A percentile compares a stretch with the other conserved stretches of the same genome.
Evolutionary conservation across 2,329 filamentous ascomycete species (phyloP).

Genomic region (Zelopaecilomyces penicillatus): DNA sequence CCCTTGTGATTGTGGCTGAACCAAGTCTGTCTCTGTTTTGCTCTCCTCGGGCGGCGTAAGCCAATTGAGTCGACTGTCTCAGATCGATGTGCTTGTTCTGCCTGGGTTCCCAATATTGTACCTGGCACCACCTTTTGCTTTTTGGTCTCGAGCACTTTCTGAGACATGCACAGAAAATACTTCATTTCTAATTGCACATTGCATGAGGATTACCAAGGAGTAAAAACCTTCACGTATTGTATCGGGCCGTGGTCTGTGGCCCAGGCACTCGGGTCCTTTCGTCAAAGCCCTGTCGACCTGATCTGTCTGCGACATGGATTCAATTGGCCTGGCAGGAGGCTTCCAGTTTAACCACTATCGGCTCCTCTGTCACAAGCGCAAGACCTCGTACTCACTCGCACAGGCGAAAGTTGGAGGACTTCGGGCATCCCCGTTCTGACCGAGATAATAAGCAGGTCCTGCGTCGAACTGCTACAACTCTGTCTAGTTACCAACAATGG

Average conservation of each 20-base stretch:
- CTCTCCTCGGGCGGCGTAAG: constrained; percentile 3
- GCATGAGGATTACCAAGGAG: not conserved
- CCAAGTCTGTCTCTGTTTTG: not conserved
- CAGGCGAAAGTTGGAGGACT: too few relatives aligned
- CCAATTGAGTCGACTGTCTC: constrained; percentile 8
- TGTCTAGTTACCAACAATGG: too few relatives aligned
- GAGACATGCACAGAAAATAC: constrained; percentile 5
- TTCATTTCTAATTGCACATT: constrained; percentile 2
- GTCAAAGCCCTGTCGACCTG: not conserved
- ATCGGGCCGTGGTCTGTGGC: not conserved
- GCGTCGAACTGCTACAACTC: too few relatives aligned
- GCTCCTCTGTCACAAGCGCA: too few relatives aligned
- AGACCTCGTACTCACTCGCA: too few relatives aligned
- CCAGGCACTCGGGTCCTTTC: constrained; percentile 9
- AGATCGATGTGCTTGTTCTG: constrained; percentile 7
- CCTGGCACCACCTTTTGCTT: constrained; percentile 5
- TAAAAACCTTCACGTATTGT: too few relatives aligned
- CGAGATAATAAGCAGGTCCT: too few relatives aligned
- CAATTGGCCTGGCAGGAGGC: too few relatives aligned
- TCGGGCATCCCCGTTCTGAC: too few relatives aligned
- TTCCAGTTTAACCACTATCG: too few relatives aligned
- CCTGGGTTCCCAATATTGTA: not conserved
- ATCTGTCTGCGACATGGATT: not conserved
- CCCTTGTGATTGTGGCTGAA: constrained; percentile 7
- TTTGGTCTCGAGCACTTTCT: constrained; percentile 4